phyloP scores from a whole-genome alignment of 2,329 filamentous ascomycete genomes.

The Ophiocordyceps sinensis region DNA sequence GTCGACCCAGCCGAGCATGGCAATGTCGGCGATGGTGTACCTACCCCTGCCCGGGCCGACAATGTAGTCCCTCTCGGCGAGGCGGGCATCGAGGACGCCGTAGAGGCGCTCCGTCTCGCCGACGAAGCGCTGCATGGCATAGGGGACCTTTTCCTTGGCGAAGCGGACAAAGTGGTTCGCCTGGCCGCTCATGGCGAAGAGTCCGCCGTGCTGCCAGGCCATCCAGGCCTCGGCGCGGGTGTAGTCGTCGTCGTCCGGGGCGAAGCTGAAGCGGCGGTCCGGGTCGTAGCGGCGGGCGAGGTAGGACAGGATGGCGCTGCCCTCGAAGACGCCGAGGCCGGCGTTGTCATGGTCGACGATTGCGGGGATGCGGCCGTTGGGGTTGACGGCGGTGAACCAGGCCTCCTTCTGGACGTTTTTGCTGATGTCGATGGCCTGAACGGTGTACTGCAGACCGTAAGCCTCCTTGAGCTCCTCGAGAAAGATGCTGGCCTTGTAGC shows the following conservation, averaged over 20 bases:
- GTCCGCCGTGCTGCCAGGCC: slow-evolving; percentile 59
- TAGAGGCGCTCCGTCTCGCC: slow-evolving; percentile 66
- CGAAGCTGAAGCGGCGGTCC: slow-evolving; percentile 28
- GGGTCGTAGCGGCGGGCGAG: slow-evolving; percentile 58
- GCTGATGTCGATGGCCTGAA: slow-evolving; percentile 42
- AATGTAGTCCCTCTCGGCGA: slow-evolving; percentile 35
- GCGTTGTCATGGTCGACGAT: slow-evolving; percentile 51
- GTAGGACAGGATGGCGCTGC: slow-evolving; percentile 59
- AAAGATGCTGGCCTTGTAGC: slow-evolving; percentile 43
- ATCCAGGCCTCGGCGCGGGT: slow-evolving; percentile 34
- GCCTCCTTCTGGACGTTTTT: slow-evolving; percentile 52
- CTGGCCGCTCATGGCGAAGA: slow-evolving; percentile 61
- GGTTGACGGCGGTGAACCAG: slow-evolving; percentile 48
- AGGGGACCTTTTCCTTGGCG: slow-evolving; percentile 54
- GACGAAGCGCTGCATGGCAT: slow-evolving; percentile 58
- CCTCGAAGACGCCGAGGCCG: slow-evolving; percentile 56
- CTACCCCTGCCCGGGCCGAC: slow-evolving; percentile 39
- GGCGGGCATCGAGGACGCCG: slow-evolving; percentile 53
- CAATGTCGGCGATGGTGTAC: slow-evolving; percentile 58
- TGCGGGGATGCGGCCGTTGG: slow-evolving; percentile 52
- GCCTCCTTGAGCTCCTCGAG: slow-evolving; percentile 53
- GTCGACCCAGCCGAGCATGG: slow-evolving; percentile 56
- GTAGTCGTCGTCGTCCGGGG: slow-evolving; percentile 22
- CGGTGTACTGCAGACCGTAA: slow-evolving; percentile 46
- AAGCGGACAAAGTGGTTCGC: slow-evolving; percentile 59